Evolutionary conservation across 2,329 filamentous ascomycete species (phyloP).

Genomic region (Venturia pyrina): DNA sequence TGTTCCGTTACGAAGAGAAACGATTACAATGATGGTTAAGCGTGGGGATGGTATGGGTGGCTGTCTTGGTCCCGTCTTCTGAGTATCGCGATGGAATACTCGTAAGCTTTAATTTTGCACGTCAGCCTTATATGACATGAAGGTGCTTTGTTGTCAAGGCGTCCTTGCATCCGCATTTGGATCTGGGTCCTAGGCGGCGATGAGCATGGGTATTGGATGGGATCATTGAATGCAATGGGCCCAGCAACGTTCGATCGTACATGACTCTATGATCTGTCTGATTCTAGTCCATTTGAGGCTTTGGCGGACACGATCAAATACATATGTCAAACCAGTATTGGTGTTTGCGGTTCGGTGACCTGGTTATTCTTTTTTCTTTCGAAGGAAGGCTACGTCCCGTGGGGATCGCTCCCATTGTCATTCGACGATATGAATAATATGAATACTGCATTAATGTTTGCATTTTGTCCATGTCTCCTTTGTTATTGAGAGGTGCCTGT

Average conservation of each 20-base stretch:
- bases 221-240: background rate
- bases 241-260: background rate
- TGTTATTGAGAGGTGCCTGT: too few relatives aligned
- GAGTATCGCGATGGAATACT: background rate
- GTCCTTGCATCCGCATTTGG: background rate
- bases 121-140: background rate
- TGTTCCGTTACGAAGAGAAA: background rate
- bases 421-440: too few relatives aligned
- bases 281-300: background rate
- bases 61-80: background rate
- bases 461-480: too few relatives aligned
- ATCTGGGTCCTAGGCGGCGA: background rate
- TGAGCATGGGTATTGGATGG: background rate
- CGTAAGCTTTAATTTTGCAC: background rate
- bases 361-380: too few relatives aligned
- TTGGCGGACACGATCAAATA: background rate
- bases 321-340: background rate
- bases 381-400: too few relatives aligned
- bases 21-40: background rate
- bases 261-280: background rate
- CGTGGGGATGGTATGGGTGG: background rate
- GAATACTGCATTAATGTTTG: too few relatives aligned
- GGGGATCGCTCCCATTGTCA: too few relatives aligned
- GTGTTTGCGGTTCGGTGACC: too few relatives aligned
- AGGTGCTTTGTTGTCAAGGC: background rate